Base-by-base conservation (phyloP, 2,329 filamentous ascomycete genomes). In the Lachnellula subtilissima region DNA sequence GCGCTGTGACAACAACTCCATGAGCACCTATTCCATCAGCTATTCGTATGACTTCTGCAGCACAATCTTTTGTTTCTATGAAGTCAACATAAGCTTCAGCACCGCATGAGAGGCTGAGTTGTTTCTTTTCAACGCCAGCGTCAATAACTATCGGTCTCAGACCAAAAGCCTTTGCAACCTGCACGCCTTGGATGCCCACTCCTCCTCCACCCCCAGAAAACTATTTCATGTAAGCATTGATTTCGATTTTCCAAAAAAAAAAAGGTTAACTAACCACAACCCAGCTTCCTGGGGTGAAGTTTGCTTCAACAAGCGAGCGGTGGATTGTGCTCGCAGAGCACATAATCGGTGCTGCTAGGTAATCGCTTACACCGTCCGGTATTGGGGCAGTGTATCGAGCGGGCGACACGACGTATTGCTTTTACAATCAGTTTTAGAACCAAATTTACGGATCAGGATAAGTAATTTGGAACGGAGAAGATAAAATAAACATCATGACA, bases 311-410 rank as follows among this genome's bases (percentile, higher is more conserved):
- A 50, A 85, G 70, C 2, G 80, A 78, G 2, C 78, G 75, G 66
- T 84, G 82, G 58, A 84, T 80, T 1, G 83, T 85, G 6, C 75
- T 77, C 0, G 78, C 80, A 45, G 73, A 76, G 69, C 82, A 85
- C 79, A 85, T 83, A 56, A 85, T 77, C 0, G 82, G 82, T 0
- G 76, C 83, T 2, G 81, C 82, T n/a, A 81, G 62, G 58, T 78
- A 76, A 57, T 83, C 80, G 0, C 71, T 68, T 0, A 84, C 75
- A 0, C 76, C 79, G 36, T 83, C 78, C 0, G 81, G 82, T 54
- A 84, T 83, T 19, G 75, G 72, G 0, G 74, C 75, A 3, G 59
- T 59, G 28, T 64, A 62, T 48, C 56, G 73, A 14, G 79, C 81
- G 0, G 82, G 81, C 1, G 75, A 78, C 12, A 76, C 73, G 40